Conservation (phyloP, 257 asterid species). For the Nyctanthes arbortristis region DNA sequence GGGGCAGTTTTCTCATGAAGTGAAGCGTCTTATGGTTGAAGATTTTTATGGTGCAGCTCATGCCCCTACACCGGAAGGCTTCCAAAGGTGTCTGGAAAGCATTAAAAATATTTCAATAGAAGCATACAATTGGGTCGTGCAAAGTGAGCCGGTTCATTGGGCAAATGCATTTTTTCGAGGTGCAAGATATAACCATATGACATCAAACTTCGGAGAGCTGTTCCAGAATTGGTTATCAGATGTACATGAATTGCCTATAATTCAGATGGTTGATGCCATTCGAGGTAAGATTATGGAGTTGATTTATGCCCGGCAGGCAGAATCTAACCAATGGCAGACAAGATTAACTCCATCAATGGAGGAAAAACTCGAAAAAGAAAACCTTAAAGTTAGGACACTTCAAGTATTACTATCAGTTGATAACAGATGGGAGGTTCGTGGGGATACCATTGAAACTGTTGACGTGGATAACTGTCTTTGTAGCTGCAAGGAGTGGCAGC, state of each 20-base stretch:
- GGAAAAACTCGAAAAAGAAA: slow-evolving; percentile 69
- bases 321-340: slow-evolving; percentile 67
- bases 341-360: slow-evolving; percentile 85
- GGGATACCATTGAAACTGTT: slow-evolving; percentile 64
- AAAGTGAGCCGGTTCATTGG: slow-evolving; percentile 90
- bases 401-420: slow-evolving; percentile 46
- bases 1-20: slow-evolving; percentile 88
- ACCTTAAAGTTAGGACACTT: slow-evolving; percentile 45
- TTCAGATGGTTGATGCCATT: slow-evolving; percentile 85
- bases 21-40: slow-evolving; percentile 71
- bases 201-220: slow-evolving; percentile 75
- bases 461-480: slow-evolving; percentile 65
- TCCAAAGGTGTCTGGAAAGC: slow-evolving; percentile 66
- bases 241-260: slow-evolving; percentile 88
- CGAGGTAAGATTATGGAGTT: slow-evolving; percentile 35
- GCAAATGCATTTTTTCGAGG: slow-evolving; percentile 84
- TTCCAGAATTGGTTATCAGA: slow-evolving; percentile 87
- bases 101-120: slow-evolving; percentile 70
- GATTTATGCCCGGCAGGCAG: slow-evolving; percentile 47
- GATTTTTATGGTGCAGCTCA: slow-evolving; percentile 72
- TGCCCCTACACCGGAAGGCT: slow-evolving; percentile 64
- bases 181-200: slow-evolving; percentile 69
- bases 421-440: slow-evolving; percentile 68
- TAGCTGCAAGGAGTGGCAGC: slow-evolving; percentile 73
- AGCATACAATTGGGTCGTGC: slow-evolving; percentile 84